phyloP scores from a whole-genome alignment of 768 basidiomycete species.

The Sarcodon aspratus region DNA sequence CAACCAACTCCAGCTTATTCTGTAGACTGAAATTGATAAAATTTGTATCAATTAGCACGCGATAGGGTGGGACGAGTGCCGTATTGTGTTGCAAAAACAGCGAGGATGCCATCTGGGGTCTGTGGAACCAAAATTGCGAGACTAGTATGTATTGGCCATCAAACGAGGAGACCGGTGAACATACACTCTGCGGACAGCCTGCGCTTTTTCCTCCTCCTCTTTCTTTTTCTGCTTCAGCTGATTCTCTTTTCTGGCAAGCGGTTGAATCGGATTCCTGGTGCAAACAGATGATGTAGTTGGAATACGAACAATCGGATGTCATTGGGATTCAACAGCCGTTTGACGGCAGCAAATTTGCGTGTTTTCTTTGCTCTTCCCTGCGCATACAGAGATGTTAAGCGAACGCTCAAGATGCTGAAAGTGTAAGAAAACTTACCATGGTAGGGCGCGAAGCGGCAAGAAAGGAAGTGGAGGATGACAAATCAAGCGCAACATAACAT shows the following conservation, averaged over 20 bases:
- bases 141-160: background rate
- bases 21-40: slow-evolving; percentile 99
- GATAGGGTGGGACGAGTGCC: slow-evolving; percentile 92
- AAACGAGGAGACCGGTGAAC: slow-evolving; percentile 16
- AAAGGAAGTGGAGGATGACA: too few relatives aligned
- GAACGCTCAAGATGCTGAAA: background rate
- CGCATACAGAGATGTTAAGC: background rate
- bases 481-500: too few relatives aligned
- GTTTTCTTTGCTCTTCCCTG: slow-evolving; percentile 91
- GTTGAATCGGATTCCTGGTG: background rate
- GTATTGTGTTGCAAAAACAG: slow-evolving; percentile 93
- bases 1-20: slow-evolving; percentile 91
- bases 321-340: slow-evolving; percentile 87
- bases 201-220: slow-evolving; percentile 69
- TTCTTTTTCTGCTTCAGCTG: slow-evolving; percentile 83
- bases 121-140: slow-evolving; percentile 17
- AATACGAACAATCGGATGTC: slow-evolving; percentile 77
- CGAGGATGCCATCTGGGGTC: slow-evolving; percentile 81
- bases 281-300: background rate
- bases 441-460: background rate
- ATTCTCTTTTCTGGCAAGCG: slow-evolving; percentile 70
- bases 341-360: slow-evolving; percentile 88
- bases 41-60: slow-evolving; percentile 97
- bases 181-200: slow-evolving; percentile 69
- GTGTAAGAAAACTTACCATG: background rate